Conservation (phyloP, 148 eudicot species). For the Talinum fruticosum region DNA sequence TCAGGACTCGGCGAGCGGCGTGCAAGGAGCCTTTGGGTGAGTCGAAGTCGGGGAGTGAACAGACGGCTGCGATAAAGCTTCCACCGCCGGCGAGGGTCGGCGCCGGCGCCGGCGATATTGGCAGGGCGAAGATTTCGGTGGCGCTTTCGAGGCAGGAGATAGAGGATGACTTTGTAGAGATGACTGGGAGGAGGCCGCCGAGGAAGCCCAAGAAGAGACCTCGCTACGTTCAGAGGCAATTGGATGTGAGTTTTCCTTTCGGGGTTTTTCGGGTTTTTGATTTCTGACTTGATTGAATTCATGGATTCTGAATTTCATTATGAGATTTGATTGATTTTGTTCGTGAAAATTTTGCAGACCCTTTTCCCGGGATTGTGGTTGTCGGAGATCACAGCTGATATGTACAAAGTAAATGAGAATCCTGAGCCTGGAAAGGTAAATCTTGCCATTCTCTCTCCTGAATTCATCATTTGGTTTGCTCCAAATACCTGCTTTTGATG, state of each 20-base stretch:
- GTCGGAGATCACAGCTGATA: constrained; percentile 45
- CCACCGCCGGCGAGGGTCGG: constrained; percentile 4
- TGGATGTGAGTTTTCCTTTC: constrained; percentile 28
- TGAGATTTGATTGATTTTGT: not conserved
- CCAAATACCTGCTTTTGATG: too few relatives aligned
- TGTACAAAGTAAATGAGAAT: constrained; percentile 42
- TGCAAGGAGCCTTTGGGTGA: constrained; percentile 30
- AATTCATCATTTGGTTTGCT: not conserved
- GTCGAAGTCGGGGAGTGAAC: constrained; percentile 18
- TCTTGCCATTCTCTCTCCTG: not conserved
- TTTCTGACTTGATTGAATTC: not conserved
- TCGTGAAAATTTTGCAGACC: constrained; percentile 23
- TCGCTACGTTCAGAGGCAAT: constrained; percentile 35
- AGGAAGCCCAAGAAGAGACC: constrained; percentile 42
- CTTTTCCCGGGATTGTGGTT: constrained; percentile 44
- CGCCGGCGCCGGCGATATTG: constrained; percentile 17
- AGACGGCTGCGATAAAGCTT: constrained; percentile 10
- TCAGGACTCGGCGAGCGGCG: constrained; percentile 64
- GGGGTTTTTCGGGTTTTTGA: not conserved
- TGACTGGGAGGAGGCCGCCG: constrained; percentile 39
- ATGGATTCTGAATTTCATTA: not conserved
- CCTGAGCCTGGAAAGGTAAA: constrained; percentile 34
- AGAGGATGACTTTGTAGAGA: constrained; percentile 36
- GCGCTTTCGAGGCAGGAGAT: constrained; percentile 35
- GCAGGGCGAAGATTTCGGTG: constrained; percentile 37